Evolutionary conservation across 2,329 filamentous ascomycete genomes (phyloP), one percentile per base, ranked within the genome.

Genomic region (Xylaria sp.): DNA sequence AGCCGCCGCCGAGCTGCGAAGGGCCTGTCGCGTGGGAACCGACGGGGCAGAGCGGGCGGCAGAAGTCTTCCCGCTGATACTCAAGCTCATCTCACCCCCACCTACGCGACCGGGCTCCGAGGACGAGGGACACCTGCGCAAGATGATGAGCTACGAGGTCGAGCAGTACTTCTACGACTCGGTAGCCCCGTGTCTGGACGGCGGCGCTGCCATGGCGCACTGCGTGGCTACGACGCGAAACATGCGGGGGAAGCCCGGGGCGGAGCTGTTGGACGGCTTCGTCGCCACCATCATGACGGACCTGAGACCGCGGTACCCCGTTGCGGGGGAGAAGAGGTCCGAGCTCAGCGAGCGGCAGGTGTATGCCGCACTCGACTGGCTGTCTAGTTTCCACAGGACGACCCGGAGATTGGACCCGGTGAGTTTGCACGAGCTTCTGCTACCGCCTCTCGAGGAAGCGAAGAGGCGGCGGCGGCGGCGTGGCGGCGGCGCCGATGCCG

Each of bases 121-220:
- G 2, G 80, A 86, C 37, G 85, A 88, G 62, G 84, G 85, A 0
- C 85, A 89, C 59, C 62, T 83, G 0, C 79, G 86, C 6, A 89
- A 89, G 64, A 78, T 89, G 54, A 68, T 88, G 22, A 87, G 84
- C 64, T 89, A 89, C 59, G 76, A 85, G 42, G 83, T 87, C 2
- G 86, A 89, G 68, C 84, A 86, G 63, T 80, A 79, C 60, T 89
- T 89, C 60, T 89, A 89, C 65, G 73, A 72, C 1, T 66, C 79
- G 2, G 67, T 89, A 9, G 83, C 82, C 0, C 79, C 82, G 0
- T 65, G 64, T 0, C 66, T 89, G 1, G 66, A 64, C 5, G 59
- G 66, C 4, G 66, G 71, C 6, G 46, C 60, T 22, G 48, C 61
- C 26, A 48, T 65, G 34, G 61, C 67, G 22, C 51, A 58, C 17